Evolutionary conservation across 495 filamentous ascomycete genomes (phyloP).

Genomic region (Apiosordaria backusii): DNA sequence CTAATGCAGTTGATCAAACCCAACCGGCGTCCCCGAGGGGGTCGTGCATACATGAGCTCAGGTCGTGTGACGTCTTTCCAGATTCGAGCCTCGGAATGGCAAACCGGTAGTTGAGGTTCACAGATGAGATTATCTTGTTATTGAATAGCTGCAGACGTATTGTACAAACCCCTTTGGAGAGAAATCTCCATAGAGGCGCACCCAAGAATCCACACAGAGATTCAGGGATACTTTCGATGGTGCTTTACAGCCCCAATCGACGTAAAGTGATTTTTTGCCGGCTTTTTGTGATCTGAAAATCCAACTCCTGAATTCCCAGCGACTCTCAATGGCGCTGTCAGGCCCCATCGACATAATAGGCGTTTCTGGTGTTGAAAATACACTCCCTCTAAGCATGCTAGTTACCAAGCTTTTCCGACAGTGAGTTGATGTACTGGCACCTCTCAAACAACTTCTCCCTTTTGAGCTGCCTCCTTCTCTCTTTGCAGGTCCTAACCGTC

Average conservation of each 20-base stretch:
- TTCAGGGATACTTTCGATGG: neutral
- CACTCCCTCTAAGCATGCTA: neutral
- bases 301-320: neutral
- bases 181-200: no score
- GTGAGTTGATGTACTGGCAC: slow-evolving; percentile 20
- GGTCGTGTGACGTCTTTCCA: neutral
- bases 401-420: slow-evolving; percentile 23
- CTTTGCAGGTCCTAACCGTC: neutral
- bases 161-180: neutral
- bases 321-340: neutral
- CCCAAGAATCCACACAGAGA: neutral
- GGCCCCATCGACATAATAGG: neutral
- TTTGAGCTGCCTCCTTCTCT: slow-evolving; percentile 13
- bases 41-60: neutral
- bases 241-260: neutral
- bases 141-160: neutral
- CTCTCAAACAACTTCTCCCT: slow-evolving; percentile 22
- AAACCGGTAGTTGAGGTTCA: neutral
- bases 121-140: neutral
- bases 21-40: neutral
- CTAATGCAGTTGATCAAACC: neutral
- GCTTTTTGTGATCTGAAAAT: neutral
- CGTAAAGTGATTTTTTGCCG: neutral
- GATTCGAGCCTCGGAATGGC: neutral
- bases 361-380: neutral